Percentiles rank a stretch among this genome's conserved stretches.
phyloP scores from a whole-genome alignment of 140 eudicot genomes.

The Erigeron philadelphicus region DNA sequence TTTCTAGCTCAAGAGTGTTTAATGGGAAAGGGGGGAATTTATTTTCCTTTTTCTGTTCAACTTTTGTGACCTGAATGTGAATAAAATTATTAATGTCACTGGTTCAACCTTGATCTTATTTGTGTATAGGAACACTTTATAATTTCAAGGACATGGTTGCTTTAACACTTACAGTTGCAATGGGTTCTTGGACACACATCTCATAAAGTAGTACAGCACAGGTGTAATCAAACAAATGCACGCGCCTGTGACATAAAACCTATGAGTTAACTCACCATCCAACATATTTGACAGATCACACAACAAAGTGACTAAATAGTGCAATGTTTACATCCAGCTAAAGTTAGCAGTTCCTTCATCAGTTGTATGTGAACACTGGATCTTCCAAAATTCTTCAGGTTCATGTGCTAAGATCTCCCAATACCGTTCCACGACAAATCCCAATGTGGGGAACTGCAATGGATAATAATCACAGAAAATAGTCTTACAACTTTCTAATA shows the following conservation, averaged over 20 bases:
- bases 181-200: slow-evolving; percentile 83
- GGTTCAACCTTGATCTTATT: not conserved
- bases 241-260: slow-evolving; percentile 62
- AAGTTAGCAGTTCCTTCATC: slow-evolving; percentile 71
- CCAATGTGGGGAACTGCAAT: slow-evolving; percentile 82
- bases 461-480: slow-evolving; percentile 3
- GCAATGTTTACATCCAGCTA: slow-evolving; percentile 62
- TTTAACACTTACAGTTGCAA: slow-evolving; percentile 72
- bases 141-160: slow-evolving; percentile 7
- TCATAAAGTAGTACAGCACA: slow-evolving; percentile 79
- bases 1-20: slow-evolving; percentile 94
- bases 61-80: slow-evolving; percentile 67
- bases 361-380: slow-evolving; percentile 72
- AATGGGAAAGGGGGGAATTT: slow-evolving; percentile 91
- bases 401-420: slow-evolving; percentile 95
- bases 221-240: slow-evolving; percentile 85
- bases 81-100: slow-evolving; percentile 4
- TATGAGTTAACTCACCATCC: slow-evolving; percentile 16
- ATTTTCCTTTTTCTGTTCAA: slow-evolving; percentile 60
- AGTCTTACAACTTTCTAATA: slow-evolving; percentile 6
- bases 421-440: slow-evolving; percentile 88
- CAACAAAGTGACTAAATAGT: slow-evolving; percentile 1
- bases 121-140: not conserved
- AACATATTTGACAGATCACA: slow-evolving; percentile 8
- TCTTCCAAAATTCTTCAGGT: slow-evolving; percentile 94